A percentile compares a stretch with the other conserved stretches of the same genome.
phyloP scores from a whole-genome alignment of 768 basidiomycete genomes.

The Cystoderma amianthinum region DNA sequence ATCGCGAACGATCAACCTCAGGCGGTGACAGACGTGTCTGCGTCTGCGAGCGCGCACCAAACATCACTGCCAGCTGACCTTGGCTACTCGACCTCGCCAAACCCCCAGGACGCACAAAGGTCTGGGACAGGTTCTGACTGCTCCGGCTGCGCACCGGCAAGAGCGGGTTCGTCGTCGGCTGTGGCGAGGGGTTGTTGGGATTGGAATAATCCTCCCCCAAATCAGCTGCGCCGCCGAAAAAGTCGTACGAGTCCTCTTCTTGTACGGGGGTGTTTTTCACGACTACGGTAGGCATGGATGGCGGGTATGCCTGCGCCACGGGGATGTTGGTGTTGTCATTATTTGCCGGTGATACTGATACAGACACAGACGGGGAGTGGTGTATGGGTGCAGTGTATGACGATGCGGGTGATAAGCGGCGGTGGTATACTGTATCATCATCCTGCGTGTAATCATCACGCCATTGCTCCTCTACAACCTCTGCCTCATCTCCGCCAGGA shows the following conservation, averaged over 20 bases:
- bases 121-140: not conserved
- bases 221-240: constrained; percentile 45
- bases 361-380: too few species aligned
- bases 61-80: constrained; percentile 4
- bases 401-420: not conserved
- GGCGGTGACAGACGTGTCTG: not conserved
- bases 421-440: constrained; percentile 6
- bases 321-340: too few species aligned
- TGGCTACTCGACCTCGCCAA: constrained; percentile 6
- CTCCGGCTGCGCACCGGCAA: not conserved
- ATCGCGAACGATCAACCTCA: constrained; percentile 8
- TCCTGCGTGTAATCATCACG: constrained; percentile 12
- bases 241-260: constrained; percentile 43
- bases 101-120: too few species aligned
- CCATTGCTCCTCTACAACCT: constrained; percentile 1
- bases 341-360: too few species aligned
- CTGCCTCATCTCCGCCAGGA: constrained; percentile 11
- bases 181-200: too few species aligned
- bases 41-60: not conserved
- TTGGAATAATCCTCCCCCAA: constrained; percentile 40
- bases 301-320: too few species aligned
- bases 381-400: too few species aligned
- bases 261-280: constrained; percentile 3
- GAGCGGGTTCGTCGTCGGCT: constrained; percentile 4
- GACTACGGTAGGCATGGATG: not conserved